Evolutionary conservation across 2,329 filamentous ascomycete species (phyloP).

Genomic region (Ascochyta lentis): DNA sequence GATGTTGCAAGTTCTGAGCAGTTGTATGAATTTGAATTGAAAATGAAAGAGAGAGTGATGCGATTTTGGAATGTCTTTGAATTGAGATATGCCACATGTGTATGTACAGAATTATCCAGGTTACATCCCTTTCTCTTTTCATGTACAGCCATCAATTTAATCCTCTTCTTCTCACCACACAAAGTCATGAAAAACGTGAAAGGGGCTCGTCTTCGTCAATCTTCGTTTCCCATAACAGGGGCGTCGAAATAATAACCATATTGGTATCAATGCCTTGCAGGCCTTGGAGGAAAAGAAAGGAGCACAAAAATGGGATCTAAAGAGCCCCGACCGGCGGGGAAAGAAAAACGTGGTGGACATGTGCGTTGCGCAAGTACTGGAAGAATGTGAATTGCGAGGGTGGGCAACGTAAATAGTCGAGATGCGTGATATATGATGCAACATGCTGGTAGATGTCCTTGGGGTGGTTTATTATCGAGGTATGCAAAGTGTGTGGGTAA

Average conservation of each 20-base stretch:
- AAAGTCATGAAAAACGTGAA: constrained; percentile 9
- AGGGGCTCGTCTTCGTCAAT: constrained; percentile 6
- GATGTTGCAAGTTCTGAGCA: background rate
- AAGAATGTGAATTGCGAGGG: background rate
- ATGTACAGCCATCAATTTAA: constrained; percentile 13
- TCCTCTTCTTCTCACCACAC: background rate
- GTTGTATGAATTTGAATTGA: background rate
- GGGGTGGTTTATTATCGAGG: background rate
- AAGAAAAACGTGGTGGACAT: background rate
- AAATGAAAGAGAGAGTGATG: background rate
- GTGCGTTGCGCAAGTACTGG: background rate
- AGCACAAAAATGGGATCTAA: background rate
- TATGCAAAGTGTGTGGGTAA: constrained; percentile 3
- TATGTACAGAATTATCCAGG: constrained; percentile 13
- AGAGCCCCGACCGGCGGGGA: constrained; percentile 12
- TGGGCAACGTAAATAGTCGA: background rate
- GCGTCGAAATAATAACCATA: background rate
- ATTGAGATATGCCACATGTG: constrained; percentile 5
- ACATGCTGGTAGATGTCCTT: background rate
- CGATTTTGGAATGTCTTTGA: background rate
- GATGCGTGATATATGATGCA: constrained; percentile 1
- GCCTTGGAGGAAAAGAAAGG: background rate
- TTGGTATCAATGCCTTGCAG: constrained; percentile 3
- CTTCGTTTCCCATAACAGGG: background rate
- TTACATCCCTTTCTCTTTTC: background rate